Conservation (phyloP, 257 asterid species). For the Nicotiana obtusifolia region DNA sequence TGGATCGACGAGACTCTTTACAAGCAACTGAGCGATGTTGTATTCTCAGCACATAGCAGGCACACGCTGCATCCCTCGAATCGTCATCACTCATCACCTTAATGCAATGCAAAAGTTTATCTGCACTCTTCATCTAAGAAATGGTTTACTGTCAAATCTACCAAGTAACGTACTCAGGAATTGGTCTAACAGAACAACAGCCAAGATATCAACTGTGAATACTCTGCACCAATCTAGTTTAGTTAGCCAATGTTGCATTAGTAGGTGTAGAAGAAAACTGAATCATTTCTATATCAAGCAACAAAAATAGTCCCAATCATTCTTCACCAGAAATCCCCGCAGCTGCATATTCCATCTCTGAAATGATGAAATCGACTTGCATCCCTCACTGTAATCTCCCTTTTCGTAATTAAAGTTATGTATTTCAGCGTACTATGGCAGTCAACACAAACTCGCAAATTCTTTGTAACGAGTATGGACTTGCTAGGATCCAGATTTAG, state of each 20-base stretch:
- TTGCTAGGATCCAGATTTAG: slow-evolving; percentile 35
- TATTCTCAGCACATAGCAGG: neutral
- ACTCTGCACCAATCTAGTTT: neutral
- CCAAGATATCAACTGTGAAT: neutral
- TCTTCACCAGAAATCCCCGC: slow-evolving; percentile 72
- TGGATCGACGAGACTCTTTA: neutral
- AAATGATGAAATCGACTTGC: slow-evolving; percentile 78
- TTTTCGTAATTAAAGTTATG: slow-evolving; percentile 39
- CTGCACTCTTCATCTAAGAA: neutral
- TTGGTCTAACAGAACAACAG: neutral
- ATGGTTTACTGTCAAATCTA: neutral
- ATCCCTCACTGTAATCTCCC: slow-evolving; percentile 69
- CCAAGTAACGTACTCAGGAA: neutral
- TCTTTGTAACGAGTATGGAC: slow-evolving; percentile 62
- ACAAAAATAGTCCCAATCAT: neutral
- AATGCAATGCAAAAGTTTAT: neutral
- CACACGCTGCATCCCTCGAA: neutral
- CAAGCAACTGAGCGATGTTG: neutral
- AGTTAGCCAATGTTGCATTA: neutral
- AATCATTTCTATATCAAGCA: neutral
- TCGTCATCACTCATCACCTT: neutral
- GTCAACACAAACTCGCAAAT: slow-evolving; percentile 77
- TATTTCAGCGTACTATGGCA: slow-evolving; percentile 63
- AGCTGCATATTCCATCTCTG: slow-evolving; percentile 60
- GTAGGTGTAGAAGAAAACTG: neutral